A percentile compares a stretch with the other conserved stretches of the same genome.
Evolutionary conservation across 306 rosid species (phyloP).

Genomic region (Nissolia schottii): DNA sequence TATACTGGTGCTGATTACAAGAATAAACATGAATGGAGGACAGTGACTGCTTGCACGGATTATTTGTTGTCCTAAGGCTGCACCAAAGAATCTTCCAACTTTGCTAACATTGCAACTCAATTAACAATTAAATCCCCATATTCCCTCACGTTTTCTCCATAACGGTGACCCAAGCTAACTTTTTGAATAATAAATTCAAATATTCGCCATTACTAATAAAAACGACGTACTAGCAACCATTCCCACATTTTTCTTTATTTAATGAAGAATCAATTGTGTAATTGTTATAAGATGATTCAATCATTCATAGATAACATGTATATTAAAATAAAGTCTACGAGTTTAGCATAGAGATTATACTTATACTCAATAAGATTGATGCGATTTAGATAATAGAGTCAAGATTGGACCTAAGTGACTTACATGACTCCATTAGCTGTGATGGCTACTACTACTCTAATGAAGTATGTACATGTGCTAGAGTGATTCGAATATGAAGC

Average conservation of each 20-base stretch:
- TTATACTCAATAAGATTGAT: background rate
- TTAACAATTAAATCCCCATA: slow-evolving; percentile 11
- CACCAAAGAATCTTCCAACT: slow-evolving; percentile 27
- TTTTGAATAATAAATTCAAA: background rate
- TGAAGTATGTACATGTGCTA: background rate
- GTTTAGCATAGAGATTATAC: background rate
- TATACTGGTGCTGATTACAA: background rate
- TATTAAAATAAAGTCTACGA: background rate
- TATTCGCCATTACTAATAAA: background rate
- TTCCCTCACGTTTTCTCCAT: background rate
- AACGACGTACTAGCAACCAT: background rate
- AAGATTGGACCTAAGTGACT: background rate
- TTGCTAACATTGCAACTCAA: background rate
- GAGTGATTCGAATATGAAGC: no score
- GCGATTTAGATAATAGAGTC: background rate
- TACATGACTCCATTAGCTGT: background rate
- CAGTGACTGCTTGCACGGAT: background rate
- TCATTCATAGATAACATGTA: background rate
- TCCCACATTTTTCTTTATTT: background rate
- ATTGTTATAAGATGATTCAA: background rate
- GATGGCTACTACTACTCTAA: background rate
- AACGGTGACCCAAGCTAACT: background rate
- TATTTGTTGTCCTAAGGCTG: slow-evolving; percentile 29
- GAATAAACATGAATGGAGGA: background rate
- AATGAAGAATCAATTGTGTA: background rate